Base-by-base conservation (phyloP, 345 rosid genomes). In the Pistacia vera region DNA sequence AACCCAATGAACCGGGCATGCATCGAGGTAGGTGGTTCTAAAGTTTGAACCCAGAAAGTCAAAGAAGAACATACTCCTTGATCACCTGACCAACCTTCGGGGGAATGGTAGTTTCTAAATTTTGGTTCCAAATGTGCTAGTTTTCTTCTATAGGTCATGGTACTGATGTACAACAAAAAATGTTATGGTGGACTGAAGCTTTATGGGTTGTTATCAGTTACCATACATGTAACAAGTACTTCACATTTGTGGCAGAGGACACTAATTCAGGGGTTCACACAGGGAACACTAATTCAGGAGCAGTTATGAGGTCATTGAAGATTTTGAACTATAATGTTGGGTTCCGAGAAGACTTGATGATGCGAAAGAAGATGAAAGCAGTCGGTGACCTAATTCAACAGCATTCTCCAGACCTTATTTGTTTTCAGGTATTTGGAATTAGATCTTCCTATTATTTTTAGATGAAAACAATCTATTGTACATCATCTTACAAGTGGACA, bases 281-380 rank as follows among this genome's bases (percentile, higher is more conserved):
- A 5, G 46, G 0, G 46, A 8, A 41, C 46, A 41, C 46, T 41
- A 8, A 41, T 41, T 41, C 46, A 41, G 46, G 46, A 41, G 38
- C 81, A 51, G 67, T 57, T 77, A 57, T 58, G 11, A 55, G 74
- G 80, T 68, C 93, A 35, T 66, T 92, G 74, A 93, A 96, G 88
- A 80, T 96, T 55, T 81, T 96, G 88, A 96, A 80, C 85, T 96
- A 96, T 84, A 96, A 96, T 91, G 94, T 96, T 71, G 93, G 99
- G 99, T 96, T 96, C 71, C 87, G 97, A 54, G 98, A 93, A 76
- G 98, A 92, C 80, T 73, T 96, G 80, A 98, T 90, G 85, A 33
- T 96, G 84, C 86, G 81, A 69, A 75, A 61, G 61, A 88, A 97
- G 83, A 93, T 92, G 97, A 84, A 87, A 83, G 92, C 97, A 3